Percentiles rank a stretch among this genome's conserved stretches.
phyloP scores from a whole-genome alignment of 495 filamentous ascomycete genomes.

The Schizothecium vesticola region DNA sequence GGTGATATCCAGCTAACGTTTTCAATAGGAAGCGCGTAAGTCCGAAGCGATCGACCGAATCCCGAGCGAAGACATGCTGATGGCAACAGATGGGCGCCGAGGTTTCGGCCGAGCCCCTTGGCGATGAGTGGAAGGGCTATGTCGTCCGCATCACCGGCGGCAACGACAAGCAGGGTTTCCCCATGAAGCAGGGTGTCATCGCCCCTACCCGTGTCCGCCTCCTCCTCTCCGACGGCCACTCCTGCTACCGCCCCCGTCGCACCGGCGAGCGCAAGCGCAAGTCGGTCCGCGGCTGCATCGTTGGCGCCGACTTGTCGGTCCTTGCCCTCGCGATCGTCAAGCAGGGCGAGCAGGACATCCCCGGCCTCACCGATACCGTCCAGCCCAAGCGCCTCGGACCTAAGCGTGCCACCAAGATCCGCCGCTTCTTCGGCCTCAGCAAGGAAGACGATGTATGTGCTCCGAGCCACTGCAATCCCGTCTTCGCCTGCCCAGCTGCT shows the following conservation, averaged over 20 bases:
- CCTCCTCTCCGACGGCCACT: conserved; percentile 85
- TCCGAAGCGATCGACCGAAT: conserved; percentile 14
- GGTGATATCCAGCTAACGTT: conserved; percentile 11
- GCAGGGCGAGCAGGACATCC: conserved; percentile 89
- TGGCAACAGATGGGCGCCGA: conserved; percentile 81
- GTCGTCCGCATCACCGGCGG: conserved; percentile 97
- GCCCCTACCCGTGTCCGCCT: conserved; percentile 96
- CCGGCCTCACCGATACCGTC: conserved; percentile 92
- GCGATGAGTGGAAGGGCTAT: conserved; percentile 99
- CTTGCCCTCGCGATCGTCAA: conserved; percentile 91
- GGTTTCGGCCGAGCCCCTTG: conserved; percentile 87
- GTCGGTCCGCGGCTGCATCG: conserved; percentile 96
- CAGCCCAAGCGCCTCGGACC: conserved; percentile 97
- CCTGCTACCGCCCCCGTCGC: conserved; percentile 96
- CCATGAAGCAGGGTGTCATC: conserved; percentile 99
- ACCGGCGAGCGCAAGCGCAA: conserved; percentile 98
- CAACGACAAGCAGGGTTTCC: conserved; percentile 99
- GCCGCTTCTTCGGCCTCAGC: conserved; percentile 95
- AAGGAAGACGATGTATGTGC: conserved; percentile 99
- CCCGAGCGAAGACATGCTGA: conserved; percentile 24
- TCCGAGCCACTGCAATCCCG: conserved; percentile 33
- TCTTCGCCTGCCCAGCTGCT: conserved; percentile 52
- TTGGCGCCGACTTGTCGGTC: conserved; percentile 87
- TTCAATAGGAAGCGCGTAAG: conserved; percentile 33
- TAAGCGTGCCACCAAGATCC: conserved; percentile 99